A percentile compares a stretch with the other conserved stretches of the same genome.
Evolutionary conservation across 1,284 basidiomycete genomes (phyloP).

Genomic region (Ganoderma resinaceum): DNA sequence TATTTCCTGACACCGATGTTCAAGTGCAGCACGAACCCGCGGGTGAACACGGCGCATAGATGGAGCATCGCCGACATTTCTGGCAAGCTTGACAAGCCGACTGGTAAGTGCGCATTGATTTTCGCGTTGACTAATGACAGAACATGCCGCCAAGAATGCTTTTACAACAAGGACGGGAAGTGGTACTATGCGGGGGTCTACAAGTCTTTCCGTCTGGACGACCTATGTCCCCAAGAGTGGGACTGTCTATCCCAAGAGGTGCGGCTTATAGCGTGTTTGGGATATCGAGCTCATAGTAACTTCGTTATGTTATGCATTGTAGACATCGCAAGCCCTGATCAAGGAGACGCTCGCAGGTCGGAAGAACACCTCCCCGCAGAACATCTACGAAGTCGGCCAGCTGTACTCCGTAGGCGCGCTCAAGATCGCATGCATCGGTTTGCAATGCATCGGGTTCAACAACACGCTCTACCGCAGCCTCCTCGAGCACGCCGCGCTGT

Average conservation of each 20-base stretch:
- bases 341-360: conserved; percentile 73
- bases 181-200: conserved; percentile 87
- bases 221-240: conserved; percentile 72
- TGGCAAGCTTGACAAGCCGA: conserved; percentile 61
- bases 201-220: conserved; percentile 65
- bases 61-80: conserved; percentile 70
- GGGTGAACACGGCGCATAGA: conserved; percentile 73
- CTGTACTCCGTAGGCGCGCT: conserved; percentile 75
- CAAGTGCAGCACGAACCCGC: conserved; percentile 79
- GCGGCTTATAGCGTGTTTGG: conserved; percentile 16
- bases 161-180: conserved; percentile 76
- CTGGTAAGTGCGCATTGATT: conserved; percentile 49
- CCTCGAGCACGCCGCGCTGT: conserved; percentile 68
- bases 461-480: conserved; percentile 61
- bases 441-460: conserved; percentile 80
- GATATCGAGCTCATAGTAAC: too few species aligned
- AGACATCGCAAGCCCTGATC: conserved; percentile 70
- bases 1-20: conserved; percentile 74
- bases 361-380: conserved; percentile 79
- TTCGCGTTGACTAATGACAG: not conserved
- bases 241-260: conserved; percentile 69
- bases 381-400: conserved; percentile 73
- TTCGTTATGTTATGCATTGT: not conserved
- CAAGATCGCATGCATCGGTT: conserved; percentile 70
- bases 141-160: conserved; percentile 61